These are phyloP conservation scores for Lichtheimia ornata DNA, from an alignment of 371 early-diverging fungal genomes.

Conservation along the genomic window DNA sequence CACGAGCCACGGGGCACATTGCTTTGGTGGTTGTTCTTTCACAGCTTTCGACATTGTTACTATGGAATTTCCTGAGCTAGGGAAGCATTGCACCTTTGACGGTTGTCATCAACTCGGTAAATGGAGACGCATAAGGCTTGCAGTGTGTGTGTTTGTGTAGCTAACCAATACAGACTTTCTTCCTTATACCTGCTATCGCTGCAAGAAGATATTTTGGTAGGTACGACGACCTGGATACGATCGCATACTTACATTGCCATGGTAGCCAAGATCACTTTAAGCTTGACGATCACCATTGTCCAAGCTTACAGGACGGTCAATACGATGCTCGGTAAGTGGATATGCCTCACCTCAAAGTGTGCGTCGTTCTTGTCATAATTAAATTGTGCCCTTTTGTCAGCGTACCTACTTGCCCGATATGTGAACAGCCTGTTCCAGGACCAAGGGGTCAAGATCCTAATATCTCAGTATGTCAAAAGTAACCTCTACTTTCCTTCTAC, in stretches of 20 bases:
- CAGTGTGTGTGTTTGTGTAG: too few relatives aligned
- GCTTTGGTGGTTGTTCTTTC: too few relatives aligned
- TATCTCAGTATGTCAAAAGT: slow-evolving; percentile 27
- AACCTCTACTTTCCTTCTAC: not conserved
- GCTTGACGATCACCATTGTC: slow-evolving; percentile 56
- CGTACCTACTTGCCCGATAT: slow-evolving; percentile 67
- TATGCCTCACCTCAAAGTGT: not conserved
- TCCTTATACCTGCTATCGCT: slow-evolving; percentile 59
- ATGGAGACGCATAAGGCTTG: too few relatives aligned
- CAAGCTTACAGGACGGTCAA: slow-evolving; percentile 43
- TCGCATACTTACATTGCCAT: not conserved
- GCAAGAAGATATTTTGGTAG: slow-evolving; percentile 60
- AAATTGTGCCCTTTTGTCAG: slow-evolving; percentile 18
- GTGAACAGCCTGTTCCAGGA: slow-evolving; percentile 65
- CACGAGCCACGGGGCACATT: too few relatives aligned
- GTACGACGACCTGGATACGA: not conserved
- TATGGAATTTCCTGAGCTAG: slow-evolving; percentile 60
- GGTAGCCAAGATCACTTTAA: slow-evolving; percentile 65
- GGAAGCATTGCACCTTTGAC: slow-evolving; percentile 55
- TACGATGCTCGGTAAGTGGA: slow-evolving; percentile 44
- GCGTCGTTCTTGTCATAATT: too few relatives aligned
- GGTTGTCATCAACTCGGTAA: slow-evolving; percentile 49
- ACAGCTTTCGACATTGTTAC: not conserved
- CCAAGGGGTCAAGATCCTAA: slow-evolving; percentile 67
- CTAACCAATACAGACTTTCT: slow-evolving; percentile 47